Conservation (phyloP, 495 filamentous ascomycete genomes). For the Usnea hakonensis region DNA sequence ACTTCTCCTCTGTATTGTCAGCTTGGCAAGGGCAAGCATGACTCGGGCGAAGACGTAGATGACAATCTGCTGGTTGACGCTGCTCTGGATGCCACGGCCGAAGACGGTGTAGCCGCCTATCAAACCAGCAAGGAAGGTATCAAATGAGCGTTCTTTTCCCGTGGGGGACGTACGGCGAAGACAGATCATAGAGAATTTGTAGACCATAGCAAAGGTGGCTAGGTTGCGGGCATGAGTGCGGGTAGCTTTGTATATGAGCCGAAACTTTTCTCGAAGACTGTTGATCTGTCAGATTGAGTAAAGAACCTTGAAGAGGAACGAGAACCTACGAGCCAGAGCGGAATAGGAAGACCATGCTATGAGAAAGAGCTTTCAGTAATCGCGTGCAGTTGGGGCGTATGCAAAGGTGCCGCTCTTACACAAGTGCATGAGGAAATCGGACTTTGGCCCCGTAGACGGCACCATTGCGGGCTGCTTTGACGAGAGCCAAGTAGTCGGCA, state of each 20-base stretch:
- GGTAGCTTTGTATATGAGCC: slow-evolving; percentile 75
- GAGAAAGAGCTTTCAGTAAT: slow-evolving; percentile 14
- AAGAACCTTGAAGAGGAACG: not conserved
- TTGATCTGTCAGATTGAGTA: not conserved
- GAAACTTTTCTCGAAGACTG: slow-evolving; percentile 69
- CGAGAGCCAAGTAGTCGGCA: slow-evolving; percentile 68
- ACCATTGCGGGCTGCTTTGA: slow-evolving; percentile 93
- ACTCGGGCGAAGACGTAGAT: slow-evolving; percentile 96
- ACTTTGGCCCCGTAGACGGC: slow-evolving; percentile 96
- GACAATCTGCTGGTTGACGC: slow-evolving; percentile 93
- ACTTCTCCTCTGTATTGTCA: slow-evolving; percentile 59
- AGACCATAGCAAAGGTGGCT: slow-evolving; percentile 79
- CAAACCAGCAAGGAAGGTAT: slow-evolving; percentile 84
- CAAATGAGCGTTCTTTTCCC: slow-evolving; percentile 59
- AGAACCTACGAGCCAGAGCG: slow-evolving; percentile 69
- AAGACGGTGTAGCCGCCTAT: slow-evolving; percentile 91
- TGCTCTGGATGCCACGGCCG: slow-evolving; percentile 68
- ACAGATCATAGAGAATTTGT: slow-evolving; percentile 70
- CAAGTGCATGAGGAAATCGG: slow-evolving; percentile 94
- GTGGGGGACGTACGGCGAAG: slow-evolving; percentile 56
- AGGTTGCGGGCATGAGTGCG: slow-evolving; percentile 87
- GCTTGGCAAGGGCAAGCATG: slow-evolving; percentile 69
- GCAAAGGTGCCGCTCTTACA: slow-evolving; percentile 45
- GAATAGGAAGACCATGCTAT: slow-evolving; percentile 88
- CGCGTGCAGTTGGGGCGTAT: not conserved